A percentile compares a stretch with the other conserved stretches of the same genome.
Conservation (phyloP, 495 filamentous ascomycete species). For the Penicillium silybi region DNA sequence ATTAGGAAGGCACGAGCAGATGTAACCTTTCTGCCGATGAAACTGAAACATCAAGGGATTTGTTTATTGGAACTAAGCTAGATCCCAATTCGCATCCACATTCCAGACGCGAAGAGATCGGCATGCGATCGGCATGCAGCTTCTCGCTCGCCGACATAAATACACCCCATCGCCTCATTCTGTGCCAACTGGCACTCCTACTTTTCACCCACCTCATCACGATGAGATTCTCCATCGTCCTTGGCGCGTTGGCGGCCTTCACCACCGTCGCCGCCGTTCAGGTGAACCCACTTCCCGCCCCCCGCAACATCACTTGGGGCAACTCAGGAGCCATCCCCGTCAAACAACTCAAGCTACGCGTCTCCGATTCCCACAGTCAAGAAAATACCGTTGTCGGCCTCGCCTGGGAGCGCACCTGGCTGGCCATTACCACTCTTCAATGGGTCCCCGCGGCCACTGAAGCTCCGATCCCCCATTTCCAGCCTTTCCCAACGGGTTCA, state of each 20-base stretch:
- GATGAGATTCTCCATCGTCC: constrained; percentile 31
- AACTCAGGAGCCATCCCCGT: constrained; percentile 46
- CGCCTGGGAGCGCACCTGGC: constrained; percentile 48
- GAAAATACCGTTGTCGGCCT: constrained; percentile 24
- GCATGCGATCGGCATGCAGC: constrained; percentile 21
- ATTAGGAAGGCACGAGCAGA: background rate
- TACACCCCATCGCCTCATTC: constrained; percentile 4
- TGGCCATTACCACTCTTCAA: constrained; percentile 40
- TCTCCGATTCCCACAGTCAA: constrained; percentile 19
- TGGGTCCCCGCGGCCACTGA: constrained; percentile 52
- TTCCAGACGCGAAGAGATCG: constrained; percentile 1
- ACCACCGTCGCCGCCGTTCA: constrained; percentile 35
- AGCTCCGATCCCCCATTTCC: constrained; percentile 43
- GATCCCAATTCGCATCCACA: background rate
- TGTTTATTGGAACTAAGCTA: constrained; percentile 1
- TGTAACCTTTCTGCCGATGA: constrained; percentile 16
- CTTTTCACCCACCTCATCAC: constrained; percentile 6
- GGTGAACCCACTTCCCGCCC: constrained; percentile 54
- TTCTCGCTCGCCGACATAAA: constrained; percentile 10
- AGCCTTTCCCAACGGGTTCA: constrained; percentile 43
- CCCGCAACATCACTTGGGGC: constrained; percentile 51
- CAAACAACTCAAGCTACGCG: constrained; percentile 20
- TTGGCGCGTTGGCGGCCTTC: constrained; percentile 21
- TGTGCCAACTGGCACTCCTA: background rate
- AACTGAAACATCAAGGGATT: constrained; percentile 14